Evolutionary conservation across 2,329 filamentous ascomycete species (phyloP), one percentile per base, ranked within the genome.

Genomic region (Fusarium burgessii): DNA sequence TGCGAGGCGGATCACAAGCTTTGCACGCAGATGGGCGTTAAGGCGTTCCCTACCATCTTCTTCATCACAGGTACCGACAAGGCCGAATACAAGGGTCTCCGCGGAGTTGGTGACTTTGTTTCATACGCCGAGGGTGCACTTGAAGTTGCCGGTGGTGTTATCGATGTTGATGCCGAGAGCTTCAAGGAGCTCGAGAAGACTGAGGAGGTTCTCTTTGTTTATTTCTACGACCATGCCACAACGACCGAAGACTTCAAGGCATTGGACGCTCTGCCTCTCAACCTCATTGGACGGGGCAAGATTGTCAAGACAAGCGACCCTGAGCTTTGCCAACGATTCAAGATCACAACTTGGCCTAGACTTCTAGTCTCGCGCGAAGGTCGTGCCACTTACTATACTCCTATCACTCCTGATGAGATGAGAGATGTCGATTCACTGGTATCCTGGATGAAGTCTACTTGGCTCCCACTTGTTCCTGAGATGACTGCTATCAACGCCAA

Each of bases 141-240:
- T 42, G 92, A 94, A 56, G 86, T 94, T 61, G 90, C 91, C 13
- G 85, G 87, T 50, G 94, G 94, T 45, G 90, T 99, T 32, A 89
- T 89, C 63, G 92, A 98, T 75, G 92, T 99, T 14, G 90, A 95
- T 77, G 90, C 91, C 13, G 88, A 86, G 27, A 85, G 88, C 7
- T 94, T 99, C 77, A 91, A 92, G 79, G 90, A 91, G 68, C 84
- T 99, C 76, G 95, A 99, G 80, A 88, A 96, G 84, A 95, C 92
- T 70, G 94, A 98, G 76, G 95, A 98, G 66, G 96, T 99, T 68
- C 92, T 98, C 58, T 99, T 99, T 81, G 84, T 97, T 73, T 99
- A 98, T 84, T 97, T 98, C 81, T 99, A 98, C 81, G 96, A 99
- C 78, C 91, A 97, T 74, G 96, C 96, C 15, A 98, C 95, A 4